These are phyloP conservation scores for Barnettozyma hawaiiensis DNA, from an alignment of 1,139 yeast species.

Conservation along the genomic window DNA sequence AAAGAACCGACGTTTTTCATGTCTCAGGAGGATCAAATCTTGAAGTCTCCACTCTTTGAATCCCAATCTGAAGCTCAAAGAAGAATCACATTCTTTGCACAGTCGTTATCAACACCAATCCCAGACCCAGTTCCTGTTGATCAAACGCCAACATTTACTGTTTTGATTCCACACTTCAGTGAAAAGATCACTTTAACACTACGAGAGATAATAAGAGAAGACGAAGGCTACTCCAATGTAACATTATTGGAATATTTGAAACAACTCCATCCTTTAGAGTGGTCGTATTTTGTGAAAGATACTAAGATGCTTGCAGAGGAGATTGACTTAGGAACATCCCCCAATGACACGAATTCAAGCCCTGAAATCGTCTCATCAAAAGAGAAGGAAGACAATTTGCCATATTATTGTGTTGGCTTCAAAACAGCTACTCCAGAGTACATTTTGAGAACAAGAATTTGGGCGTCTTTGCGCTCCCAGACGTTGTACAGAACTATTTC, in stretches of 20 bases:
- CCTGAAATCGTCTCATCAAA: constrained; percentile 14
- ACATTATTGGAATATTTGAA: constrained; percentile 68
- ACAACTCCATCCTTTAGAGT: constrained; percentile 67
- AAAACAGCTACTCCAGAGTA: constrained; percentile 73
- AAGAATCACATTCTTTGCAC: constrained; percentile 72
- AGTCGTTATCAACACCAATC: constrained; percentile 67
- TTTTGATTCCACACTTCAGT: constrained; percentile 67
- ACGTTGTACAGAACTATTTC: constrained; percentile 70
- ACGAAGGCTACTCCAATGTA: constrained; percentile 65
- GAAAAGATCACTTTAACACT: constrained; percentile 65
- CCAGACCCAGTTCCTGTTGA: constrained; percentile 71
- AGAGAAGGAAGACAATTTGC: constrained; percentile 57
- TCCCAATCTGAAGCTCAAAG: constrained; percentile 74
- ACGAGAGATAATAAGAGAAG: constrained; percentile 67
- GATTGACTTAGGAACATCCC: constrained; percentile 25
- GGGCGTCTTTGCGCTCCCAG: constrained; percentile 74
- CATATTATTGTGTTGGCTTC: constrained; percentile 70
- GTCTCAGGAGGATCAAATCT: constrained; percentile 62
- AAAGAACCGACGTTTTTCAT: constrained; percentile 71
- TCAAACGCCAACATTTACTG: constrained; percentile 71
- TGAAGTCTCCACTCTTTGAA: constrained; percentile 44
- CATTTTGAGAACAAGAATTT: constrained; percentile 67
- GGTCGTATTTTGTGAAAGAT: constrained; percentile 72
- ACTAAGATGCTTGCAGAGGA: constrained; percentile 67
- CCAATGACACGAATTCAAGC: constrained; percentile 32